phyloP scores from a whole-genome alignment of 2,329 filamentous ascomycete genomes.

The Knoxdaviesia proteae region DNA sequence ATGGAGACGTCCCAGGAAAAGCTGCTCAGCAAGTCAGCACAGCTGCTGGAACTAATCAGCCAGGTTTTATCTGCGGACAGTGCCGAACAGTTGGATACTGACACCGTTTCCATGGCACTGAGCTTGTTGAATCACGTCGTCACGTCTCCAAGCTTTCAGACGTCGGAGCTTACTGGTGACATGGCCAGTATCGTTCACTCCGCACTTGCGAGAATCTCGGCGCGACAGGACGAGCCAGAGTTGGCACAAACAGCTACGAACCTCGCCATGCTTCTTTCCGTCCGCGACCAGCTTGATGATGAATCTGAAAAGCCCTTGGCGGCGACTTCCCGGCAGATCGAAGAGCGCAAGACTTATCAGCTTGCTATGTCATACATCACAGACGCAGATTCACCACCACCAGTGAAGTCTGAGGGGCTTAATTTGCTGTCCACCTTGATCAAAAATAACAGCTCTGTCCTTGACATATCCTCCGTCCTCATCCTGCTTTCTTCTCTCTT shows the following conservation, averaged over 20 bases:
- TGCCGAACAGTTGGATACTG: slow-evolving; percentile 20
- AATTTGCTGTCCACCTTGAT: slow-evolving; percentile 39
- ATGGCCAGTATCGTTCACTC: no score
- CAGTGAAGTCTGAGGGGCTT: slow-evolving; percentile 45
- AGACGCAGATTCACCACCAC: slow-evolving; percentile 37
- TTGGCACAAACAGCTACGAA: slow-evolving; percentile 27
- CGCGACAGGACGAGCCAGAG: background rate
- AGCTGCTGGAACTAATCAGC: slow-evolving; percentile 41
- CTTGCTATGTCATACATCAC: slow-evolving; percentile 45
- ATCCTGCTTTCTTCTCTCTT: slow-evolving; percentile 44
- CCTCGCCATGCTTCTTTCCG: slow-evolving; percentile 31
- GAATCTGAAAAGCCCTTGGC: slow-evolving; percentile 15
- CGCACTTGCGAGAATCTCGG: no score
- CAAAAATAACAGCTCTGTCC: slow-evolving; percentile 26
- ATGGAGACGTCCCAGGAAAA: slow-evolving; percentile 41
- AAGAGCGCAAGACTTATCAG: slow-evolving; percentile 40
- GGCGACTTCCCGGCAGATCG: slow-evolving; percentile 26
- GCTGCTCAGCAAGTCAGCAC: slow-evolving; percentile 40
- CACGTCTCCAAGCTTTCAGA: slow-evolving; percentile 34
- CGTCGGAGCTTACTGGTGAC: slow-evolving; percentile 9
- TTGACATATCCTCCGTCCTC: slow-evolving; percentile 46
- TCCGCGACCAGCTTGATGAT: slow-evolving; percentile 31
- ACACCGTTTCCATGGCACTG: slow-evolving; percentile 29
- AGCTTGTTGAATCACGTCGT: slow-evolving; percentile 41
- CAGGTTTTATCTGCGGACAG: slow-evolving; percentile 33